A percentile compares a stretch with the other conserved stretches of the same genome.
phyloP scores from a whole-genome alignment of 2,329 filamentous ascomycete genomes.

The Fusarium sulawesiense region DNA sequence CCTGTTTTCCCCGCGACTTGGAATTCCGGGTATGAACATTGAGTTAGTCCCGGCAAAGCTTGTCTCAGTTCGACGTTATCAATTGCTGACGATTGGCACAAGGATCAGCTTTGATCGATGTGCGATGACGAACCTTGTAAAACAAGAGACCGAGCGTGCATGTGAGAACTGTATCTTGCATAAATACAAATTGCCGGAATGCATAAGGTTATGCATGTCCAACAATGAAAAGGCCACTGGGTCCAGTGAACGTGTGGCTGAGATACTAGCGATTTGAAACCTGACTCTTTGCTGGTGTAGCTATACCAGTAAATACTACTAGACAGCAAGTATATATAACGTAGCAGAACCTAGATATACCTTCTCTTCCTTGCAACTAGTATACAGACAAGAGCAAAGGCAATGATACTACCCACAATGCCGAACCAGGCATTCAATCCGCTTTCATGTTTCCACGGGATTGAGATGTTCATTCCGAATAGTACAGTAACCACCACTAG shows the following conservation, averaged over 20 bases:
- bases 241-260: no score
- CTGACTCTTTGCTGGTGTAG: no score
- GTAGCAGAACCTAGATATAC: neutral
- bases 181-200: neutral
- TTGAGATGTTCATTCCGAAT: slow-evolving; percentile 89
- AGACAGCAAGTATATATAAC: rapidly evolving
- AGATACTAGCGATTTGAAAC: no score
- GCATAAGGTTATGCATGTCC: neutral
- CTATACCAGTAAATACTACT: rapidly evolving
- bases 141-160: neutral
- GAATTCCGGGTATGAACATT: neutral
- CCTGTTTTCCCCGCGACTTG: neutral
- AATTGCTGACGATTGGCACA: neutral
- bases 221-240: no score
- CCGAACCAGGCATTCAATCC: slow-evolving; percentile 56
- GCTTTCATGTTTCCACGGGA: slow-evolving; percentile 66
- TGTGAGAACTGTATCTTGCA: neutral
- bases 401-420: slow-evolving; percentile 58
- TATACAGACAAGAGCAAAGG: slow-evolving; percentile 50
- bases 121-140: neutral
- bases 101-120: neutral
- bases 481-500: slow-evolving; percentile 90
- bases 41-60: neutral
- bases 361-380: neutral
- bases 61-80: neutral